Evolutionary conservation across 192 early-diverging fungal genomes (phyloP), one percentile per base, ranked within the genome.

Genomic region (Phycomyces blakesleeanus): DNA sequence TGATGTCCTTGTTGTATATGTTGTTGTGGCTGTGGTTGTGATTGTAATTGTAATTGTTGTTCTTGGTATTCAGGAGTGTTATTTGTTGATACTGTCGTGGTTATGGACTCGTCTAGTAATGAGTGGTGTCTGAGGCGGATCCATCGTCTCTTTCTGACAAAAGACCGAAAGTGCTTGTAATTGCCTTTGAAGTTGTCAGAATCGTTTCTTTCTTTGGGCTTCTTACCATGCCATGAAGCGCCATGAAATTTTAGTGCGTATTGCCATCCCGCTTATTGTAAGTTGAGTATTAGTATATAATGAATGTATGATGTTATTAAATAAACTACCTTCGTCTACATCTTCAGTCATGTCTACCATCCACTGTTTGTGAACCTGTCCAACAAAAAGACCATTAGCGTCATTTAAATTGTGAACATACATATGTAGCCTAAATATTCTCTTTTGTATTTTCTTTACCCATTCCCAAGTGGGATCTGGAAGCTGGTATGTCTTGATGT

Each of bases 261-360:
- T 42, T 80, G 78, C 83, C 83, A 84, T 11, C 83, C 80, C 24
- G 61, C 64, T 63, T 29, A n/a, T 51, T 72, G 66, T 64, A 51
- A 21, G n/a, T 20, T 50, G 8, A 59, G 29, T 24, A 37, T 39
- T 15, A 52, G 16, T 61, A 11, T 38, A n/a, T n/a, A 20, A 24
- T 54, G n/a, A 41, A 57, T 49, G 6, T 27, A 39, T n/a, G 51
- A 55, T 10, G 16, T 3, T 42, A 12, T 6, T 55, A 55, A 27
- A 14, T 2, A 22, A 54, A 5, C 37, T 64, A 74, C 72, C 63
- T 68, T 84, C 80, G 50, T 84, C 83, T 5, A 84, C 80, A 63
- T 84, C 80, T 0, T 76, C 76, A n/a, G 83, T 78, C 83, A 84
- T 82, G 38, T 84, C 83, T 20, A 80, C 76, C 29, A 84, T 55